Base-by-base conservation (phyloP, 225 moss, liverwort and hornwort species). In the Straminergon stramineum region DNA sequence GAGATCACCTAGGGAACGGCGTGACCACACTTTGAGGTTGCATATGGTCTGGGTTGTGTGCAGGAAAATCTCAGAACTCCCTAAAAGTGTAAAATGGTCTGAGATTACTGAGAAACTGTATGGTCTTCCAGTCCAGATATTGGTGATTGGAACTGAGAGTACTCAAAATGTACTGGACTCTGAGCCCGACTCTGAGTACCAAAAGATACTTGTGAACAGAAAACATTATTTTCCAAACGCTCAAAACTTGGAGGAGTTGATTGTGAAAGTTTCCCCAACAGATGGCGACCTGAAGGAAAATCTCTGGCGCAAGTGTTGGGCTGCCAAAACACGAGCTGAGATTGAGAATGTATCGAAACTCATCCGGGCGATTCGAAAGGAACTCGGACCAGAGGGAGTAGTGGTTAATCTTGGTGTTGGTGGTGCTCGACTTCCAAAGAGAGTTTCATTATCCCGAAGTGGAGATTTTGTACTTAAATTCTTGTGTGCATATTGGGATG, bases 401-500 rank as follows among this genome's bases (percentile, higher is more conserved):
- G 6, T 16, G 9, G 43, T 73, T 27, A 3, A 9, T 15, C 15
- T 26, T 71, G 27, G 43, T 15, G 5, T 24, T 48, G 30, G 17
- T 45, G 16, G 28, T 30, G 75, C 11, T 75, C 17, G 18, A 48
- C 11, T 18, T 4, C 45, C 17, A 11, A 30, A 31, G 18, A 2
- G 31, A 18, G 48, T 28, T 28, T 45, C 48, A 0, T 7, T 75
- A 4, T 45, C 30, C 17, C 48, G 30, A 4, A 48, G 30, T 11
- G 48, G 17, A 0, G 48, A 48, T 11, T 75, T 18, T 2, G 6
- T 45, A 0, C 6, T 48, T 0, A 30, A 11, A 6, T 75, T 48
- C 6, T 48, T 75, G 30, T 75, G 48, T 18, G 2, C 75, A 31
- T 75, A 75, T 18, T 48, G 75, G 75, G 75, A 48, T 48, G 18